Evolutionary conservation across 2,329 filamentous ascomycete species (phyloP).

Genomic region (Endoconidiophora laricicola): DNA sequence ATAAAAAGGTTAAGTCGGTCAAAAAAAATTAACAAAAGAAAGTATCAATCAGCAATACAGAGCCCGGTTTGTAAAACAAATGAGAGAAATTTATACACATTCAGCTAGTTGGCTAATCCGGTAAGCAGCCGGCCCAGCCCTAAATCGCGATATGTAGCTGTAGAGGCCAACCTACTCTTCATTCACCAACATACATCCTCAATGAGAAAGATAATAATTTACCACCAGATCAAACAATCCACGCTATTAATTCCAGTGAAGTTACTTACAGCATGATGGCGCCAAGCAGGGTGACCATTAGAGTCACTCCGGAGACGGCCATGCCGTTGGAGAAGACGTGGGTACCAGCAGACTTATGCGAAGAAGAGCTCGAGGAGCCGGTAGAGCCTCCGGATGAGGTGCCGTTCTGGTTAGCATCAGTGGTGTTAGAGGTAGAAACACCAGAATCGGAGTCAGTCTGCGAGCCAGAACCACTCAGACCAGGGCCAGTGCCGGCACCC

Average conservation of each 20-base stretch:
- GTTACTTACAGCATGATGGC: slow-evolving; percentile 23
- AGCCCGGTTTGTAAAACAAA: not conserved
- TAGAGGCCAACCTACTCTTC: too few species aligned
- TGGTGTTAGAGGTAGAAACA: slow-evolving; percentile 28
- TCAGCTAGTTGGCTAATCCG: slow-evolving; percentile 1
- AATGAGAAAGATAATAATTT: not conserved
- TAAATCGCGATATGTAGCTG: too few species aligned
- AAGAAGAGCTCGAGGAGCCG: slow-evolving; percentile 14
- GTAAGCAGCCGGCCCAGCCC: not conserved
- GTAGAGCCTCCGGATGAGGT: slow-evolving; percentile 1
- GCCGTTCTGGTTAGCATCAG: slow-evolving; percentile 17
- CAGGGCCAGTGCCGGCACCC: slow-evolving; percentile 37
- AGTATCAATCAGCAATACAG: slow-evolving; percentile 4
- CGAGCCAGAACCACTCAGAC: slow-evolving; percentile 35
- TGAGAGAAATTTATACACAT: slow-evolving; percentile 12
- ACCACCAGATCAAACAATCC: not conserved
- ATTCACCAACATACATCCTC: not conserved
- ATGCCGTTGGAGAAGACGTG: slow-evolving; percentile 17
- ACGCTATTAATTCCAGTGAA: not conserved
- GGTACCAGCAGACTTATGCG: slow-evolving; percentile 19
- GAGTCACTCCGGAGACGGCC: slow-evolving; percentile 20
- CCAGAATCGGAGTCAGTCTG: slow-evolving; percentile 33
- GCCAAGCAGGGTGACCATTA: slow-evolving; percentile 24
- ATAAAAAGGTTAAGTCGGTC: slow-evolving; percentile 1
- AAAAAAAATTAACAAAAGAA: slow-evolving; percentile 7